A percentile compares a stretch with the other conserved stretches of the same genome.
Evolutionary conservation across 345 rosid genomes (phyloP).

Genomic region (Isatis tinctoria): DNA sequence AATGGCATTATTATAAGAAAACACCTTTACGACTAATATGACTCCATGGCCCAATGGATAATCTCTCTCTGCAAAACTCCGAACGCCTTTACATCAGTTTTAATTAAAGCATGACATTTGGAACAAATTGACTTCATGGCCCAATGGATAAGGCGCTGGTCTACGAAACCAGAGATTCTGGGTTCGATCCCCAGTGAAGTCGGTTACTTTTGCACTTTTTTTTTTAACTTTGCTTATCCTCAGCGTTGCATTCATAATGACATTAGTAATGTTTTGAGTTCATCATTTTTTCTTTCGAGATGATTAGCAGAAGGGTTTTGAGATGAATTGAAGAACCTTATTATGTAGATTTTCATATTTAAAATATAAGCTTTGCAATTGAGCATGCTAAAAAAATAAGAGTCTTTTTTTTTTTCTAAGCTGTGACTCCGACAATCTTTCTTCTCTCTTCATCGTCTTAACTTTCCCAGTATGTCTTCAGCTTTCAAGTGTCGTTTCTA

Average conservation of each 20-base stretch:
- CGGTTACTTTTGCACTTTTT: slow-evolving; percentile 11
- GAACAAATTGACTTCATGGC: slow-evolving; percentile 45
- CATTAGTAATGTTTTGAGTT: neutral
- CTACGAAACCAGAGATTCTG: slow-evolving; percentile 86
- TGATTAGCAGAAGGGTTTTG: neutral
- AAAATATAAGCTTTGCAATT: neutral
- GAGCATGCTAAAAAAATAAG: neutral
- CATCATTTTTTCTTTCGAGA: neutral
- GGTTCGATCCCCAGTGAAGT: slow-evolving; percentile 89
- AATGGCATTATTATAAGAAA: neutral
- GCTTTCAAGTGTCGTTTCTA: neutral
- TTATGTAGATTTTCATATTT: neutral
- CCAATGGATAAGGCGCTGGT: slow-evolving; percentile 98
- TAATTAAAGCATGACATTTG: too few species aligned
- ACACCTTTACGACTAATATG: neutral
- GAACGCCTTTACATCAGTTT: too few species aligned
- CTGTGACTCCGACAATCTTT: neutral
- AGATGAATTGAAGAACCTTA: neutral
- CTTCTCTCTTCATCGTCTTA: neutral
- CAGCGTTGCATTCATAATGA: neutral
- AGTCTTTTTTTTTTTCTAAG: neutral
- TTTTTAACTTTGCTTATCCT: too few species aligned
- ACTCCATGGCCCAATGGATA: slow-evolving; percentile 81
- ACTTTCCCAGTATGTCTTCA: neutral
- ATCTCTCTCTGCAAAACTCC: neutral